phyloP scores from a whole-genome alignment of 768 basidiomycete genomes.

The Mycena chlorophos region DNA sequence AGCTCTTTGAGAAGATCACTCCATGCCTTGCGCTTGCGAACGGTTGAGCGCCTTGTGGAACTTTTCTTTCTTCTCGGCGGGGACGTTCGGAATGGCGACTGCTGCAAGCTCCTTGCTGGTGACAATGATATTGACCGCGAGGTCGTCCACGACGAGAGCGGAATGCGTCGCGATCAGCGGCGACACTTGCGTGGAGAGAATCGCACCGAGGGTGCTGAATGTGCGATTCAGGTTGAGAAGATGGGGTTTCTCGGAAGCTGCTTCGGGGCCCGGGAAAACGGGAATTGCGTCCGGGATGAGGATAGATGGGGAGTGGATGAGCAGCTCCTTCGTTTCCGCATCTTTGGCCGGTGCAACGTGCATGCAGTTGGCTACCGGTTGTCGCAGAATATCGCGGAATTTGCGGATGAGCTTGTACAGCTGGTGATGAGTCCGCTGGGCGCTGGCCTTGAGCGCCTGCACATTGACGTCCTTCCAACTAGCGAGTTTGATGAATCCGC shows the following conservation, averaged over 20 bases:
- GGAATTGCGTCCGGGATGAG: slow-evolving; percentile 3
- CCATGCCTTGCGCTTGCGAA: slow-evolving; percentile 87
- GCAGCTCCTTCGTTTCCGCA: slow-evolving; percentile 32
- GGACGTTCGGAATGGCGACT: slow-evolving; percentile 41
- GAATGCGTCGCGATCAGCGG: slow-evolving; percentile 42
- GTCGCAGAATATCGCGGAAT: slow-evolving; percentile 85
- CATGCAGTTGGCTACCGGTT: slow-evolving; percentile 56
- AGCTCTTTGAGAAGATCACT: slow-evolving; percentile 89
- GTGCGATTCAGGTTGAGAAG: slow-evolving; percentile 52
- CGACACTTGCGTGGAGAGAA: slow-evolving; percentile 45
- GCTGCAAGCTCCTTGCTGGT: slow-evolving; percentile 59
- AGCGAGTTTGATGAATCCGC: slow-evolving; percentile 86
- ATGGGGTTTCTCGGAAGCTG: slow-evolving; percentile 32
- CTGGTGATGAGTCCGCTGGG: slow-evolving; percentile 85
- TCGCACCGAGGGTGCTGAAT: slow-evolving; percentile 46
- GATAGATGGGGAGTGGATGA: slow-evolving; percentile 4
- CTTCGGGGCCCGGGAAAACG: slow-evolving; percentile 20
- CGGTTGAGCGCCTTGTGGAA: slow-evolving; percentile 70
- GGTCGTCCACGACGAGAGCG: slow-evolving; percentile 49
- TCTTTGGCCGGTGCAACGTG: slow-evolving; percentile 36
- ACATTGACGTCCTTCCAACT: slow-evolving; percentile 99
- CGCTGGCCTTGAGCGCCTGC: slow-evolving; percentile 88
- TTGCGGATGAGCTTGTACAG: slow-evolving; percentile 89
- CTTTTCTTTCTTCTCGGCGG: slow-evolving; percentile 56
- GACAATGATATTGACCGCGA: slow-evolving; percentile 63